Conservation (phyloP, 75 land plant species). For the Cunninghamia lanceolata region DNA sequence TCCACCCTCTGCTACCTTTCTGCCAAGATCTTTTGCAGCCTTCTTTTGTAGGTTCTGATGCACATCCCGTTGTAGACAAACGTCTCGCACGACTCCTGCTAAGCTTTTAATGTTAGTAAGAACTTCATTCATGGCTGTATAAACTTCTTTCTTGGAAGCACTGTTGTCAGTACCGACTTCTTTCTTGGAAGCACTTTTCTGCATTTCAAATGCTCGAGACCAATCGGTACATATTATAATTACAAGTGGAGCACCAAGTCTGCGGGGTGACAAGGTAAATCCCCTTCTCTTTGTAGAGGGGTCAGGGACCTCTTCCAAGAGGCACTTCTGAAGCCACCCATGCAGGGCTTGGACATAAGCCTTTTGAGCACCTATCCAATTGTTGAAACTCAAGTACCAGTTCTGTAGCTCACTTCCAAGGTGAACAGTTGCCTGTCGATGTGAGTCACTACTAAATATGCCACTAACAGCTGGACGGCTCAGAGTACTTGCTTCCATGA, state of each 20-base stretch:
- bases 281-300: slow-evolving; percentile 33
- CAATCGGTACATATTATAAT: slow-evolving; percentile 62
- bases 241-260: slow-evolving; percentile 47
- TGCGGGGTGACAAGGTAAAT: slow-evolving; percentile 39
- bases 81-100: slow-evolving; percentile 8
- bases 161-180: slow-evolving; percentile 10
- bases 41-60: neutral
- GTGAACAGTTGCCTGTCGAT: slow-evolving; percentile 43
- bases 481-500: slow-evolving; percentile 46
- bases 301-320: slow-evolving; percentile 36
- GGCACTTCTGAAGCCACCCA: slow-evolving; percentile 62
- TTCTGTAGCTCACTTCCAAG: slow-evolving; percentile 56
- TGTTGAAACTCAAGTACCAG: slow-evolving; percentile 41
- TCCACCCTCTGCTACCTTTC: slow-evolving; percentile 9
- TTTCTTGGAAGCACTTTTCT: slow-evolving; percentile 15
- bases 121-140: slow-evolving; percentile 13
- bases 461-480: slow-evolving; percentile 18
- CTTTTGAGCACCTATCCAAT: slow-evolving; percentile 51
- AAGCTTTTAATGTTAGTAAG: slow-evolving; percentile 27
- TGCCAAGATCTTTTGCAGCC: neutral
- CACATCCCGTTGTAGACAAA: slow-evolving; percentile 17
- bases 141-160: slow-evolving; percentile 22
- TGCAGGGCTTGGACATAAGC: slow-evolving; percentile 53
- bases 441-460: slow-evolving; percentile 34
- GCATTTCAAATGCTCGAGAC: slow-evolving; percentile 26